Evolutionary conservation across 495 filamentous ascomycete genomes (phyloP).

Genomic region (Stereocaulon alpinum): DNA sequence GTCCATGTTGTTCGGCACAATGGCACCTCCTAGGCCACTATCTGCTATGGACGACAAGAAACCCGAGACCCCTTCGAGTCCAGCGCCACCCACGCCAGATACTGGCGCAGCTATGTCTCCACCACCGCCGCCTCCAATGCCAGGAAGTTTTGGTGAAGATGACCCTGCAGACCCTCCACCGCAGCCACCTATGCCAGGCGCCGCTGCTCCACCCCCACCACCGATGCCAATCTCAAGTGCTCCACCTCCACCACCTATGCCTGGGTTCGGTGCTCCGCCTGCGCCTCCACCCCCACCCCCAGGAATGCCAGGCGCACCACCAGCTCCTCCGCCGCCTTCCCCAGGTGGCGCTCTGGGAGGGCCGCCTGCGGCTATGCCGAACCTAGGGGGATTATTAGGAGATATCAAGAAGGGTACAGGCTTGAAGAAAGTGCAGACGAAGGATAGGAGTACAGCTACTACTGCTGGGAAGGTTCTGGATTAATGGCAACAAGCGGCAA

Average conservation of each 20-base stretch:
- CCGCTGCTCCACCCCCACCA: slow-evolving; percentile 28
- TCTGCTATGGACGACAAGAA: slow-evolving; percentile 68
- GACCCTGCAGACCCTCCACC: slow-evolving; percentile 20
- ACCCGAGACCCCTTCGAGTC: slow-evolving; percentile 28
- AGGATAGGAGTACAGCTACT: slow-evolving; percentile 63
- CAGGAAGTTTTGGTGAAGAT: slow-evolving; percentile 23
- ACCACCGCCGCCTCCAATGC: slow-evolving; percentile 38
- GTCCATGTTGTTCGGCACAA: slow-evolving; percentile 89
- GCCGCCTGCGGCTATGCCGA: slow-evolving; percentile 25
- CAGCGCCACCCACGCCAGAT: slow-evolving; percentile 13
- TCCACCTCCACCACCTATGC: slow-evolving; percentile 33
- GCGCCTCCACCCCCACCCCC: slow-evolving; percentile 42
- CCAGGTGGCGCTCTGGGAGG: slow-evolving; percentile 29
- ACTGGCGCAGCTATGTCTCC: slow-evolving; percentile 26
- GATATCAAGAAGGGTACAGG: slow-evolving; percentile 71
- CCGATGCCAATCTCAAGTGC: slow-evolving; percentile 40
- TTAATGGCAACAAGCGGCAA: slow-evolving; percentile 5
- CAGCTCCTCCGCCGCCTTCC: slow-evolving; percentile 43
- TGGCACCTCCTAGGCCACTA: slow-evolving; percentile 85
- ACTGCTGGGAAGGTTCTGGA: slow-evolving; percentile 62
- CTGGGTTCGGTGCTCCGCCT: slow-evolving; percentile 27
- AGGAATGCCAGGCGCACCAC: slow-evolving; percentile 30
- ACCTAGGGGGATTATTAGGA: slow-evolving; percentile 55
- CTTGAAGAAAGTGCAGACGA: slow-evolving; percentile 74
- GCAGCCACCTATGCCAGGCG: slow-evolving; percentile 32